Evolutionary conservation across 2,329 filamentous ascomycete genomes (phyloP).

Genomic region (Aspergillus caelatus): DNA sequence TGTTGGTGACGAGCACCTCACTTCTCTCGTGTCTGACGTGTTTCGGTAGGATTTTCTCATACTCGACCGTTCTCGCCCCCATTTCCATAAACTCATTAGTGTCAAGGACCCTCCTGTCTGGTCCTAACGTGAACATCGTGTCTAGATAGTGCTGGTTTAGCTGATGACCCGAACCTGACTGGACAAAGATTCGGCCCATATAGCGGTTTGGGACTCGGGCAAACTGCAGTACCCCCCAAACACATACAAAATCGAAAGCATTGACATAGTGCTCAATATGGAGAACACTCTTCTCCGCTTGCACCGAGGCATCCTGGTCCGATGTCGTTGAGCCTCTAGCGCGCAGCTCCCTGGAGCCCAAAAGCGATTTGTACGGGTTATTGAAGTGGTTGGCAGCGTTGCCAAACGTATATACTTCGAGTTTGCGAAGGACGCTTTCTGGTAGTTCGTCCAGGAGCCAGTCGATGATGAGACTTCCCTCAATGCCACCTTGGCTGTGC

Average conservation of each 20-base stretch:
- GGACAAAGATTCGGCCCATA: slow-evolving; percentile 52
- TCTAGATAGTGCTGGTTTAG: slow-evolving; percentile 51
- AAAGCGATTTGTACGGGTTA: slow-evolving; percentile 63
- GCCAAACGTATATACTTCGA: slow-evolving; percentile 77
- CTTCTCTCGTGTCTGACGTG: background rate
- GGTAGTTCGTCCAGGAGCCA: slow-evolving; percentile 75
- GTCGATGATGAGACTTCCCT: slow-evolving; percentile 72
- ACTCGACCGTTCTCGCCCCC: slow-evolving; percentile 23
- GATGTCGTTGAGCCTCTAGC: background rate
- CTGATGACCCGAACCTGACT: slow-evolving; percentile 44
- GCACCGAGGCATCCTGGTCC: background rate
- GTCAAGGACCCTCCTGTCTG: slow-evolving; percentile 29
- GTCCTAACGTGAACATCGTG: slow-evolving; percentile 44
- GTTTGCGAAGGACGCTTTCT: slow-evolving; percentile 65
- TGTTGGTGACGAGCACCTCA: slow-evolving; percentile 1
- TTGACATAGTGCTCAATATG: slow-evolving; percentile 83
- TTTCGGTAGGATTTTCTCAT: slow-evolving; percentile 2
- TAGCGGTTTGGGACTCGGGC: slow-evolving; percentile 52
- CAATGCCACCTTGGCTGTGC: slow-evolving; percentile 78
- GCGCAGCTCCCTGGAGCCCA: slow-evolving; percentile 29
- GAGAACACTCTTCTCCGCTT: slow-evolving; percentile 53
- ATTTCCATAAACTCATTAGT: slow-evolving; percentile 41
- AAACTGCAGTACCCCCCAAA: slow-evolving; percentile 75
- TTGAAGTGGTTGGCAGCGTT: slow-evolving; percentile 82
- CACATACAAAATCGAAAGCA: slow-evolving; percentile 70